phyloP scores from a whole-genome alignment of 305 asterid genomes.

The Rubia peregrina region DNA sequence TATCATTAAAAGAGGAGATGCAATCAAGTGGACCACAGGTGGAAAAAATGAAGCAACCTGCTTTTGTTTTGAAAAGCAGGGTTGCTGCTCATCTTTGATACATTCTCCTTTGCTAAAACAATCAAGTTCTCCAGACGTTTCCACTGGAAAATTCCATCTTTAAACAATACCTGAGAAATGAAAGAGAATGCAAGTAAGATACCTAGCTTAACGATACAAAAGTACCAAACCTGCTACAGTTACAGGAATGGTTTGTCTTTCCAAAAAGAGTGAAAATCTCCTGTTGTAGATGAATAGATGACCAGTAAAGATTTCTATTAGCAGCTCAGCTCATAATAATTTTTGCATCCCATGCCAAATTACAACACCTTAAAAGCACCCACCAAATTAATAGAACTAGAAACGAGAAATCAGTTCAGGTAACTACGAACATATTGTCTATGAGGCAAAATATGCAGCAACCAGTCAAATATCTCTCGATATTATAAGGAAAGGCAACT shows the following conservation, averaged over 20 bases:
- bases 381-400: neutral
- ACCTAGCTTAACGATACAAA: neutral
- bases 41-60: slow-evolving; percentile 32
- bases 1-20: neutral
- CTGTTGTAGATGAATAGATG: neutral
- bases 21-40: neutral
- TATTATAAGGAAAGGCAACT: neutral
- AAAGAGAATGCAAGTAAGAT: slow-evolving; percentile 11
- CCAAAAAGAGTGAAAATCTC: neutral
- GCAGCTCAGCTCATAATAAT: neutral
- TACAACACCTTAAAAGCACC: neutral
- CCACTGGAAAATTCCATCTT: slow-evolving; percentile 98
- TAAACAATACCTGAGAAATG: slow-evolving; percentile 72
- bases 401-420: neutral
- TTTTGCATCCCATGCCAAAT: neutral
- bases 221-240: neutral
- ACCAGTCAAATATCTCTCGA: neutral
- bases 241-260: neutral
- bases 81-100: slow-evolving; percentile 79
- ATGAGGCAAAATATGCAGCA: neutral
- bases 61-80: slow-evolving; percentile 69
- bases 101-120: slow-evolving; percentile 92
- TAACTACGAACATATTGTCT: neutral
- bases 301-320: neutral
- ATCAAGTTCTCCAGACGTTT: slow-evolving; percentile 92